Conservation (phyloP, 2,329 filamentous ascomycete genomes). For the Pseudocercospora eumusae region DNA sequence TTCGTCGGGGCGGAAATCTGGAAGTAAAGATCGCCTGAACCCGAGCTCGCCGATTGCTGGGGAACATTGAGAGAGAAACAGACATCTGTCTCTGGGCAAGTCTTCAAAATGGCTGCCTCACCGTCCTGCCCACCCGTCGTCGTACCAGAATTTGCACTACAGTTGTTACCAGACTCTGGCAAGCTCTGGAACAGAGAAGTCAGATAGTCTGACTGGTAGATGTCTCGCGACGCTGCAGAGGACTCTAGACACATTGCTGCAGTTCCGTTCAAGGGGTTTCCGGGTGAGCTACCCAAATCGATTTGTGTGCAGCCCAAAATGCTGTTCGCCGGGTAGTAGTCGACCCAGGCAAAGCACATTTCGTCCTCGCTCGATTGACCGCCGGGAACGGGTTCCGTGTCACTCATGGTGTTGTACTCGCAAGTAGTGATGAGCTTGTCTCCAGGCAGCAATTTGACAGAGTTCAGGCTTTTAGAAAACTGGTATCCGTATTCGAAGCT, state of each 20-base stretch:
- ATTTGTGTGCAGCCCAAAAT: slow-evolving; percentile 26
- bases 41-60: slow-evolving; percentile 50
- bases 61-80: slow-evolving; percentile 58
- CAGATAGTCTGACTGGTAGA: slow-evolving; percentile 15
- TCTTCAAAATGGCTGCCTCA: neutral
- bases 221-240: slow-evolving; percentile 8
- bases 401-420: slow-evolving; percentile 25
- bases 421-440: slow-evolving; percentile 29
- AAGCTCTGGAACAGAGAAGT: slow-evolving; percentile 16
- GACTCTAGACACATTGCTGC: slow-evolving; percentile 21
- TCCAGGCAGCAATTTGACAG: slow-evolving; percentile 25
- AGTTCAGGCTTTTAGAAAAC: slow-evolving; percentile 24
- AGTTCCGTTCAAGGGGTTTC: slow-evolving; percentile 18
- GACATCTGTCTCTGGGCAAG: slow-evolving; percentile 30
- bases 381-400: slow-evolving; percentile 25
- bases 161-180: slow-evolving; percentile 17
- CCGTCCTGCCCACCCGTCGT: neutral
- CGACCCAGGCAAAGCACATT: slow-evolving; percentile 30
- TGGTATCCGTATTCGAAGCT: slow-evolving; percentile 29
- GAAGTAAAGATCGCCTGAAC: slow-evolving; percentile 59
- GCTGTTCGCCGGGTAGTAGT: slow-evolving; percentile 26
- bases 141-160: slow-evolving; percentile 4
- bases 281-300: slow-evolving; percentile 11
- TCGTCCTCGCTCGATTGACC: slow-evolving; percentile 23
- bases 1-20: slow-evolving; percentile 56